Evolutionary conservation across 2,329 filamentous ascomycete species (phyloP).

Genomic region (Penicillium janthinellum): DNA sequence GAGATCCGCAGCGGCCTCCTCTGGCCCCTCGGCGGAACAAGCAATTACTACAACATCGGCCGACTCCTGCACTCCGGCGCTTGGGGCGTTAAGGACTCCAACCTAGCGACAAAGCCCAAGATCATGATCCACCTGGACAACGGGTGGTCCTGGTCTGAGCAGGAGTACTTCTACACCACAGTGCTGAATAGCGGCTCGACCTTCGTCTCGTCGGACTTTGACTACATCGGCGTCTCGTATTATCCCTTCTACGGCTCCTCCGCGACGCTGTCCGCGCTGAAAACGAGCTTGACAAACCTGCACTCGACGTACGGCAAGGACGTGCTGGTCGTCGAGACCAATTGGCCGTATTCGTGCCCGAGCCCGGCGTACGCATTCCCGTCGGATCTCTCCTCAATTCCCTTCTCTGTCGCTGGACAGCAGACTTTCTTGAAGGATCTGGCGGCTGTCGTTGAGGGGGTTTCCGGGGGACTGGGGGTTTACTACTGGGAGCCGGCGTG

Average conservation of each 20-base stretch:
- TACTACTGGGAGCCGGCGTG: constrained; percentile 77
- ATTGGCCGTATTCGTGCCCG: constrained; percentile 69
- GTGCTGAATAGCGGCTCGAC: constrained; percentile 55
- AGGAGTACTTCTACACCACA: constrained; percentile 66
- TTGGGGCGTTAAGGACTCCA: constrained; percentile 65
- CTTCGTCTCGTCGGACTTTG: constrained; percentile 60
- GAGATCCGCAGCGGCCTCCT: constrained; percentile 70
- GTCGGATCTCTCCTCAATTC: constrained; percentile 60
- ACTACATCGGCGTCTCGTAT: constrained; percentile 72
- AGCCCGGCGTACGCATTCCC: constrained; percentile 62
- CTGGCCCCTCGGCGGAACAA: constrained; percentile 63
- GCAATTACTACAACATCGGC: constrained; percentile 62
- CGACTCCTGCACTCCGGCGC: constrained; percentile 65
- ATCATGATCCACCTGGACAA: constrained; percentile 77
- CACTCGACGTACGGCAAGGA: constrained; percentile 64
- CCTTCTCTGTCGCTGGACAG: constrained; percentile 66
- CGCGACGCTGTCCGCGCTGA: constrained; percentile 62
- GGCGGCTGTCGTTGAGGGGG: constrained; percentile 56
- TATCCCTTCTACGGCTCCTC: constrained; percentile 69
- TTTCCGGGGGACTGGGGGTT: constrained; percentile 59
- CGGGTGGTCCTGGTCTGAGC: constrained; percentile 70
- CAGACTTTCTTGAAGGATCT: constrained; percentile 62
- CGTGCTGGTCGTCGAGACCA: constrained; percentile 68
- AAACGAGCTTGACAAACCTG: constrained; percentile 60
- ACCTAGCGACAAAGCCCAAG: constrained; percentile 58